Evolutionary conservation across 495 filamentous ascomycete genomes (phyloP), one percentile per base, ranked within the genome.

Genomic region (Podospora pseudoanserina): DNA sequence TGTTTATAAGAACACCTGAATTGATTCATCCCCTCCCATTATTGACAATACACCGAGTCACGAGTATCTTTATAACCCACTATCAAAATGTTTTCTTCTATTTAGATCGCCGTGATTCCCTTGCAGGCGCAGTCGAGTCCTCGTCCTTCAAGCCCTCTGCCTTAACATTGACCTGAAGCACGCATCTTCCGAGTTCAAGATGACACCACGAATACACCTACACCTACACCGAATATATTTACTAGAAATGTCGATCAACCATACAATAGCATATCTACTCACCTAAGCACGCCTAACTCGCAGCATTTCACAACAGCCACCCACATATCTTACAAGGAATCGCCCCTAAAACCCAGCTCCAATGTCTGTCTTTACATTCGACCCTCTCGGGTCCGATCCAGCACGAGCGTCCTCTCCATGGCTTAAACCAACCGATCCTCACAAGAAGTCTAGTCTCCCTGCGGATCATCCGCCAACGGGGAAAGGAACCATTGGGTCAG

Each of bases 331-430:
- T 11, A 16, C 39, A 3, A 49, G 15, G 6, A 16, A 49, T 11
- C 9, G 15, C 39, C 39, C 39, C 39, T 49, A 49, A 49, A 5
- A 49, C 15, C 39, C 39, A 49, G 39, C 39, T 6, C n/a, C 11
- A 19, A 99, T 98, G 95, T 97, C 93, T 16, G 92, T 99, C 67
- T 99, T 99, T 78, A 97, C 94, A 0, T 99, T 90, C 74, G 92
- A 97, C 65, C 89, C 92, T 13, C 6, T 39, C 2, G 61, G 61
- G 27, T 16, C 61, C 13, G 90, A 96, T 68, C 91, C 94, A 49
- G 91, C 92, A 4, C 82, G 92, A 78, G 91, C 97, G 30, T 87
- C 91, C 18, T 97, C 94, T 11, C 96, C 95, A 28, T 99, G 95
- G 95, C 83, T 89, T 53, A 86, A 83, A 13, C 72, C 76, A 4